Percentiles rank a stretch among this genome's conserved stretches.
Conservation (phyloP, 257 asterid species). For the Lycium barbarum region DNA sequence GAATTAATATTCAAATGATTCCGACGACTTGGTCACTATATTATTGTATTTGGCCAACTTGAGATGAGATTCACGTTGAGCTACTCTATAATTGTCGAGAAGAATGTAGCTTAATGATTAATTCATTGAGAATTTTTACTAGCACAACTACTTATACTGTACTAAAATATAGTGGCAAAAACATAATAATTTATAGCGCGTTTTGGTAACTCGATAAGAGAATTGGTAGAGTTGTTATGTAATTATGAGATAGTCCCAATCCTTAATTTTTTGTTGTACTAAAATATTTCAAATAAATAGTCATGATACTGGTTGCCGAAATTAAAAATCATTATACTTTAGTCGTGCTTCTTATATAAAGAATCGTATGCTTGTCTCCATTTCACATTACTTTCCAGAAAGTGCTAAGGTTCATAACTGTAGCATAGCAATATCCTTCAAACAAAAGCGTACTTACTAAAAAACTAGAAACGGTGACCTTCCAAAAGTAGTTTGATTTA, state of each 20-base stretch:
- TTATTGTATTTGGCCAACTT: not conserved
- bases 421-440: not conserved
- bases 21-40: not conserved
- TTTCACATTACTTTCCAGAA: not conserved
- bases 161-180: constrained; percentile 3
- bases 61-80: not conserved
- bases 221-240: not conserved
- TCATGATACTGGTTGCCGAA: not conserved
- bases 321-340: not conserved
- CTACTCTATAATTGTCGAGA: not conserved
- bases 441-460: not conserved
- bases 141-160: not conserved
- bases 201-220: not conserved
- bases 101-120: not conserved
- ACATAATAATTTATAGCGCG: constrained; percentile 16
- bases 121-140: not conserved
- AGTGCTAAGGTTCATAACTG: not conserved
- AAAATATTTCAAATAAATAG: not conserved
- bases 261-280: no score
- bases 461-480: no score
- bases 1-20: not conserved
- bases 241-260: not conserved
- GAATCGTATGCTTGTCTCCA: not conserved
- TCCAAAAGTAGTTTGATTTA: no score
- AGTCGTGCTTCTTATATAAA: not conserved